Conservation (phyloP, 140 eudicot genomes). For the Senecio squalidus region DNA sequence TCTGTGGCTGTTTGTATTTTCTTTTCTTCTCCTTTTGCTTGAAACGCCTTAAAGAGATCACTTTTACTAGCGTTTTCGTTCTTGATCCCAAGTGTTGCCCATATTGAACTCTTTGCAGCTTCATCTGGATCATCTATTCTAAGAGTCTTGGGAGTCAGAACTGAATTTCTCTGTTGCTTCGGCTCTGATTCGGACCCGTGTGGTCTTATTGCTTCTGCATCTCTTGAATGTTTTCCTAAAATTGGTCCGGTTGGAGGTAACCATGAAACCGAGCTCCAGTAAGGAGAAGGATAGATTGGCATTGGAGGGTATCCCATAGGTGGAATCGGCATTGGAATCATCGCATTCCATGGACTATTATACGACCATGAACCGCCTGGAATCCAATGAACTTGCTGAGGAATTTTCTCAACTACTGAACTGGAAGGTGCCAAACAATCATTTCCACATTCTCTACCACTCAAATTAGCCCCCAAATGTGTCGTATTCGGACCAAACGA, state of each 20-base stretch:
- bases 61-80: slow-evolving; percentile 44
- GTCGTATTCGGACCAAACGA: slow-evolving; percentile 51
- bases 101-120: slow-evolving; percentile 88
- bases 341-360: slow-evolving; percentile 52
- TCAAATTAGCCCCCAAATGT: slow-evolving; percentile 32
- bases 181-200: slow-evolving; percentile 21
- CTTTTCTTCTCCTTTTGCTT: slow-evolving; percentile 58
- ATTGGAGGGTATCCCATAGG: slow-evolving; percentile 53
- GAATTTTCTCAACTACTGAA: slow-evolving; percentile 31
- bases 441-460: slow-evolving; percentile 33
- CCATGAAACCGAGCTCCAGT: slow-evolving; percentile 68
- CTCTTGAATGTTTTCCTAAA: slow-evolving; percentile 60
- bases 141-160: slow-evolving; percentile 68
- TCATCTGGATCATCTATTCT: slow-evolving; percentile 91
- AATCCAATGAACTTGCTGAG: slow-evolving; percentile 44
- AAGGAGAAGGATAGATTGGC: slow-evolving; percentile 68
- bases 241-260: slow-evolving; percentile 35
- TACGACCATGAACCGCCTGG: slow-evolving; percentile 58
- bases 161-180: slow-evolving; percentile 29
- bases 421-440: slow-evolving; percentile 35
- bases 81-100: slow-evolving; percentile 73
- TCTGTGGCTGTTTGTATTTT: slow-evolving; percentile 23
- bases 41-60: slow-evolving; percentile 59
- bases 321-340: slow-evolving; percentile 53
- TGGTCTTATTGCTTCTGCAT: slow-evolving; percentile 37